Evolutionary conservation across 805 yeast species (phyloP).

Genomic region (Barnettozyma vustinii): DNA sequence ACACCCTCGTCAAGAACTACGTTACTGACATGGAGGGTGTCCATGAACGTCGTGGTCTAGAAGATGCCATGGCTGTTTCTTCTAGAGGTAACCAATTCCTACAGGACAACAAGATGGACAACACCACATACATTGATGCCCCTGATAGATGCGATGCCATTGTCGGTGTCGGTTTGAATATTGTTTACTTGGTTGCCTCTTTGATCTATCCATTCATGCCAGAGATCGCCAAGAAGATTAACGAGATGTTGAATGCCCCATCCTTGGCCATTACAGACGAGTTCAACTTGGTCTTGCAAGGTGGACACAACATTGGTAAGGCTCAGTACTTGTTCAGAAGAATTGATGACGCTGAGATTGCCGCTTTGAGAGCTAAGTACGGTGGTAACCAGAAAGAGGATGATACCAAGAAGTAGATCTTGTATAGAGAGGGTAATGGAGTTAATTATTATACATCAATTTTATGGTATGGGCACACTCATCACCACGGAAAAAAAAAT

Average conservation of each 20-base stretch:
- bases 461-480: not conserved
- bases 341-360: slow-evolving; percentile 86
- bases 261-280: slow-evolving; percentile 69
- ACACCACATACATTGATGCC: slow-evolving; percentile 65
- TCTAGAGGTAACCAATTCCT: slow-evolving; percentile 92
- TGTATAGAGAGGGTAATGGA: not conserved
- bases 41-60: slow-evolving; percentile 84
- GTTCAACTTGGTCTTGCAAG: slow-evolving; percentile 60
- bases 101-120: slow-evolving; percentile 94
- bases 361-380: slow-evolving; percentile 77
- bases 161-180: slow-evolving; percentile 84
- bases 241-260: slow-evolving; percentile 80
- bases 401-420: slow-evolving; percentile 1
- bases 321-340: slow-evolving; percentile 89
- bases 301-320: slow-evolving; percentile 84
- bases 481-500: no score
- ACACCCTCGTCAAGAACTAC: slow-evolving; percentile 56
- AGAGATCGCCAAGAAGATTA: slow-evolving; percentile 63
- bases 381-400: slow-evolving; percentile 63
- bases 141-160: slow-evolving; percentile 89
- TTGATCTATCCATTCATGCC: slow-evolving; percentile 89
- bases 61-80: slow-evolving; percentile 84
- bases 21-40: slow-evolving; percentile 69
- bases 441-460: not conserved
- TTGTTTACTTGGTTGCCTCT: slow-evolving; percentile 81